Percentiles rank a stretch among this genome's conserved stretches.
These are phyloP conservation scores for Irpex lacteus DNA, from an alignment of 1,284 basidiomycete species.

Conservation along the genomic window DNA sequence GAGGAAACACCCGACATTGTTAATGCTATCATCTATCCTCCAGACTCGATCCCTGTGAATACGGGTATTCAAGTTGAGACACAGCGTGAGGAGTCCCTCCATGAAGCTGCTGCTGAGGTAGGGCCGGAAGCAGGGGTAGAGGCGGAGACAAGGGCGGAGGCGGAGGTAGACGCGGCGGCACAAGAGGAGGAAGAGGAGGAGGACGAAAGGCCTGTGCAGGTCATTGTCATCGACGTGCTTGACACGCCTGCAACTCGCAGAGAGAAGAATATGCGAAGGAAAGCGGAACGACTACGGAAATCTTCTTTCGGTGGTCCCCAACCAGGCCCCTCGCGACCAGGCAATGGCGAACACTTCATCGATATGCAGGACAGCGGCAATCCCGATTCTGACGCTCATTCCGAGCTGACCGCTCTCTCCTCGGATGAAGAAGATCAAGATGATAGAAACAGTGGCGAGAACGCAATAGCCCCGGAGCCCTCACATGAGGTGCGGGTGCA, in stretches of 20 bases:
- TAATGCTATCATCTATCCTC: too few relatives aligned
- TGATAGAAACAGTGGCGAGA: neutral
- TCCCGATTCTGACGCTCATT: conserved; percentile 17
- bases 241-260: conserved; percentile 66
- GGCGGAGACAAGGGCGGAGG: too few relatives aligned
- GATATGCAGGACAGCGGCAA: neutral
- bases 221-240: conserved; percentile 61
- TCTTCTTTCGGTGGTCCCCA: neutral
- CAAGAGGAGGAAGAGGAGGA: conserved; percentile 7
- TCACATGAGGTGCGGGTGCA: neutral
- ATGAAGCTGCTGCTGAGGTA: too few relatives aligned
- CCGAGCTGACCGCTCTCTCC: conserved; percentile 32
- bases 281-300: conserved; percentile 35
- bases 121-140: too few relatives aligned
- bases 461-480: neutral
- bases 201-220: conserved; percentile 34
- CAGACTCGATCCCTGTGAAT: too few relatives aligned
- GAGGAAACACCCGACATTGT: too few relatives aligned
- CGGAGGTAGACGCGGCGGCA: conserved; percentile 11
- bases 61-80: too few relatives aligned
- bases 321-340: neutral
- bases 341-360: neutral
- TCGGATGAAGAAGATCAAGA: conserved; percentile 13
- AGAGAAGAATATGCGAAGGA: conserved; percentile 48
- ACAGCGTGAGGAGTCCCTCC: too few relatives aligned